Evolutionary conservation across 768 basidiomycete species (phyloP).

Genomic region (Cubamyces sp.): DNA sequence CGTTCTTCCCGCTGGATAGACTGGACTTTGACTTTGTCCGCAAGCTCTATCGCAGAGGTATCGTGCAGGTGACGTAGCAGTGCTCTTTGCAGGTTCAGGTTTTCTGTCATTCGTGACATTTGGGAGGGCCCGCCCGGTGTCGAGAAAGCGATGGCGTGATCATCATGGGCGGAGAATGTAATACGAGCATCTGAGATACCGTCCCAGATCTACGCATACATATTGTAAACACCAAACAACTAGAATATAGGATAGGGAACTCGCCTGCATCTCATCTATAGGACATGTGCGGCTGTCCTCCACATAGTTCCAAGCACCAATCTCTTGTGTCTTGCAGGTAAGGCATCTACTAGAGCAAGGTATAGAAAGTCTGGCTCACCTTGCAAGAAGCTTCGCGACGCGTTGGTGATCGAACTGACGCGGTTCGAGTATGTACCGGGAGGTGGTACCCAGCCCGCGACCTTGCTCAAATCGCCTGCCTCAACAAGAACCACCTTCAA

Average conservation of each 20-base stretch:
- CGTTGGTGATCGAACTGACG: slow-evolving; percentile 83
- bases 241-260: slow-evolving; percentile 10
- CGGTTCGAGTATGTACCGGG: slow-evolving; percentile 73
- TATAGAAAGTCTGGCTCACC: slow-evolving; percentile 43
- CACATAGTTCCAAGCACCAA: slow-evolving; percentile 84
- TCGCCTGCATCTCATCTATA: slow-evolving; percentile 85
- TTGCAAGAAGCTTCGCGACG: slow-evolving; percentile 67
- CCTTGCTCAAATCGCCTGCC: slow-evolving; percentile 72
- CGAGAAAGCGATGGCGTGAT: slow-evolving; percentile 47
- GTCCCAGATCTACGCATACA: slow-evolving; percentile 77
- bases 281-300: slow-evolving; percentile 68
- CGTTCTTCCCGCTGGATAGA: slow-evolving; percentile 59
- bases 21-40: slow-evolving; percentile 76
- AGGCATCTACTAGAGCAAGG: neutral
- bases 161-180: slow-evolving; percentile 50
- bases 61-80: slow-evolving; percentile 66
- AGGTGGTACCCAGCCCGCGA: slow-evolving; percentile 66
- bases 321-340: slow-evolving; percentile 49
- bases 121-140: slow-evolving; percentile 33
- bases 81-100: slow-evolving; percentile 88
- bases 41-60: slow-evolving; percentile 57
- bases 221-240: neutral
- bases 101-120: slow-evolving; percentile 91
- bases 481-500: slow-evolving; percentile 78
- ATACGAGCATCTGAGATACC: slow-evolving; percentile 83